Evolutionary conservation across 805 yeast genomes (phyloP).

Genomic region (Nakazawaea laoshanensis): DNA sequence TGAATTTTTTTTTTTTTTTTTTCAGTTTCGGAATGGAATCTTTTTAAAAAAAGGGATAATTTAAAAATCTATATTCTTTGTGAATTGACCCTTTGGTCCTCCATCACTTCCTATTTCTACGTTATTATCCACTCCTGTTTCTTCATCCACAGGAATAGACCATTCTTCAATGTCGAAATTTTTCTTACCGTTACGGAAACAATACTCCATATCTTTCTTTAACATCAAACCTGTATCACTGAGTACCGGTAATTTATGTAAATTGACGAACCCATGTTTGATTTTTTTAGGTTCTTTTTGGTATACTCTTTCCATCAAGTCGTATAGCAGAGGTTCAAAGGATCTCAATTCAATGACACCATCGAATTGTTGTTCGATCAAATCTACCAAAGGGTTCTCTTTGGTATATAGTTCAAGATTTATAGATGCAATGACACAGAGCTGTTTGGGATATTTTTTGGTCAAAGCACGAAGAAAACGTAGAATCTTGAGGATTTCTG

Average conservation of each 20-base stretch:
- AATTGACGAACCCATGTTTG: slow-evolving; percentile 80
- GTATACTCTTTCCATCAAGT: slow-evolving; percentile 59
- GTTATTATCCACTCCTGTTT: slow-evolving; percentile 28
- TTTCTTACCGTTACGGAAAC: slow-evolving; percentile 77
- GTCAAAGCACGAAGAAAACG: slow-evolving; percentile 49
- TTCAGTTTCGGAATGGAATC: background rate
- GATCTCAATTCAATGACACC: slow-evolving; percentile 72
- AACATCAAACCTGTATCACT: slow-evolving; percentile 79
- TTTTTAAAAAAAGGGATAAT: background rate
- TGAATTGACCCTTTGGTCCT: slow-evolving; percentile 7
- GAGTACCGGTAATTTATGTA: slow-evolving; percentile 62
- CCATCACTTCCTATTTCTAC: slow-evolving; percentile 6
- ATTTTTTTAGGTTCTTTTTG: slow-evolving; percentile 65
- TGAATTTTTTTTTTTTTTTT: background rate
- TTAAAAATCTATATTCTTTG: slow-evolving; percentile 10
- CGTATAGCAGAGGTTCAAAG: slow-evolving; percentile 65
- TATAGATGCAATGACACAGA: slow-evolving; percentile 46
- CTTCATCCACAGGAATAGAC: slow-evolving; percentile 96
- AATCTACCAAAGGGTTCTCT: slow-evolving; percentile 32
- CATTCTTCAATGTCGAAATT: slow-evolving; percentile 85
- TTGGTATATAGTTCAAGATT: slow-evolving; percentile 64
- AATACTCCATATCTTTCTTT: slow-evolving; percentile 64
- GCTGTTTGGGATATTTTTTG: slow-evolving; percentile 32
- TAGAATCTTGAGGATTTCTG: slow-evolving; percentile 49
- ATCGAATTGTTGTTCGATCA: slow-evolving; percentile 55